A percentile compares a stretch with the other conserved stretches of the same genome.
These are phyloP conservation scores for Apophysomyces ossiformis DNA, from an alignment of 371 early-diverging fungal genomes.

Conservation along the genomic window DNA sequence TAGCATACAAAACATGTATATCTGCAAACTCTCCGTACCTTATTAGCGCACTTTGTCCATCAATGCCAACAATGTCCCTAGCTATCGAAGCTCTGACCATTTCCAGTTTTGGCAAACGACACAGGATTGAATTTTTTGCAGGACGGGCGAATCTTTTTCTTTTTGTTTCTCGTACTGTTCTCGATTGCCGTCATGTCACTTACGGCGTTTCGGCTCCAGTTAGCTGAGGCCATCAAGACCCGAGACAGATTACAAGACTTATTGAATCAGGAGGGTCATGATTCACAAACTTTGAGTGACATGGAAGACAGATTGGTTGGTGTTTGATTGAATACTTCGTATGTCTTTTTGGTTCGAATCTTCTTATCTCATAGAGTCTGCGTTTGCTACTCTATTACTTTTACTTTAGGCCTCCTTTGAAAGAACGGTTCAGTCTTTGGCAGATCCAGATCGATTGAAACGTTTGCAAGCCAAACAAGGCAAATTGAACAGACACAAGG, in stretches of 20 bases:
- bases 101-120: no score
- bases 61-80: no score
- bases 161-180: no score
- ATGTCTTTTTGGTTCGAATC: not conserved
- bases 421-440: not conserved
- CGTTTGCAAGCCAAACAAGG: not conserved
- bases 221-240: not conserved
- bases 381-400: no score
- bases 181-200: not conserved
- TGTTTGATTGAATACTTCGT: not conserved
- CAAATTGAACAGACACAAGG: not conserved
- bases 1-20: no score
- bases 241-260: not conserved
- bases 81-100: no score
- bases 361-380: no score
- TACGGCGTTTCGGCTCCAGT: not conserved
- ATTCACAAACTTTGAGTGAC: constrained; percentile 1
- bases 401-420: not conserved
- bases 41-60: no score
- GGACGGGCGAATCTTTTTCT: no score
- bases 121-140: no score
- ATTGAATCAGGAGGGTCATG: not conserved
- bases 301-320: not conserved
- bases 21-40: no score
- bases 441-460: not conserved